Conservation (phyloP, 306 rosid genomes). For the Medicago arabica region DNA sequence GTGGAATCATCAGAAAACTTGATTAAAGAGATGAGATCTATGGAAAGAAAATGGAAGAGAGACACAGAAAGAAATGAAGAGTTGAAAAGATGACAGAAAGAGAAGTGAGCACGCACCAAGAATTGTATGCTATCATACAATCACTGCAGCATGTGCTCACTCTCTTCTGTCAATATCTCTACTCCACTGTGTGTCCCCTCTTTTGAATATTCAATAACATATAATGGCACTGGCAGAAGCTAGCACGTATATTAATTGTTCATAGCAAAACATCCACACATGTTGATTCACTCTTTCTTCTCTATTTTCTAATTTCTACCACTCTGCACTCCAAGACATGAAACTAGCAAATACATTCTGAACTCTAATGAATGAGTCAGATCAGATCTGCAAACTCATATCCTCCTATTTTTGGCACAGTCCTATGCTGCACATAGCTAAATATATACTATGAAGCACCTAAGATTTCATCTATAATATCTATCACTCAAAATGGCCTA, state of each 20-base stretch:
- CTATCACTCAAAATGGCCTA: not conserved
- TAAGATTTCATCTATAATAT: not conserved
- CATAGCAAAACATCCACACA: not conserved
- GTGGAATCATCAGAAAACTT: not conserved
- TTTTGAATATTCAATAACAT: not conserved
- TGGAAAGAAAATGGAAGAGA: not conserved
- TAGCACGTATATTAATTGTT: not conserved
- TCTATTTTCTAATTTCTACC: not conserved
- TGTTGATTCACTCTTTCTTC: not conserved
- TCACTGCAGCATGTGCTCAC: constrained; percentile 78
- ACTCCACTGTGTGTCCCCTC: constrained; percentile 17
- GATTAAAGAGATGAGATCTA: too few species aligned
- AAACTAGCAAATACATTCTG: too few species aligned
- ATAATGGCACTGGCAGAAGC: too few species aligned
- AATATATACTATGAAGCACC: not conserved
- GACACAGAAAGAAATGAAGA: not conserved
- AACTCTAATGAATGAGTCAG: not conserved
- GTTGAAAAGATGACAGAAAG: constrained; percentile 64
- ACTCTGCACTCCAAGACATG: too few species aligned
- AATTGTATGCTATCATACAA: constrained; percentile 63
- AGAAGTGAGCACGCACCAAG: constrained; percentile 74
- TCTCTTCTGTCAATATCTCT: constrained; percentile 91
- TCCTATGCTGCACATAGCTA: not conserved
- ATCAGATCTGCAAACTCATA: constrained; percentile 5
- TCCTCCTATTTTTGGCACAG: constrained; percentile 1